These are phyloP conservation scores for Bremia lactucae DNA, from an alignment of 352 stramenopile species.

Conservation along the genomic window DNA sequence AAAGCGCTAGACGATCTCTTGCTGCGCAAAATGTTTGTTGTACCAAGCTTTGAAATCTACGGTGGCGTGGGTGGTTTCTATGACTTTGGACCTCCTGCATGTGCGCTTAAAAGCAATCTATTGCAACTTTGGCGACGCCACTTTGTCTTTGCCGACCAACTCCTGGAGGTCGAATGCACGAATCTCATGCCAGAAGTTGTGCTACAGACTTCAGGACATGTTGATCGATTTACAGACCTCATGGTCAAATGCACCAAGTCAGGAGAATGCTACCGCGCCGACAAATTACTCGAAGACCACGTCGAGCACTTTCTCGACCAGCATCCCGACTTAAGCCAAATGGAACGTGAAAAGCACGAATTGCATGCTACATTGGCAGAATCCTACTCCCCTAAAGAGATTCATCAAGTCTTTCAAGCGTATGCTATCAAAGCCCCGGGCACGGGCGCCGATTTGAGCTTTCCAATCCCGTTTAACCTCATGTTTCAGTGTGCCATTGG, in stretches of 20 bases:
- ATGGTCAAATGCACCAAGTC: conserved; percentile 98
- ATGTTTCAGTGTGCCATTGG: conserved; percentile 99
- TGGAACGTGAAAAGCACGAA: conserved; percentile 90
- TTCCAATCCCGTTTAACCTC: conserved; percentile 98
- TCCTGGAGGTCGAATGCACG: conserved; percentile 99
- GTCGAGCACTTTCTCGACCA: conserved; percentile 95
- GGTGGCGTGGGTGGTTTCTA: conserved; percentile 97
- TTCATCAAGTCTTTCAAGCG: conserved; percentile 89
- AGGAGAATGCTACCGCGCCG: conserved; percentile 97
- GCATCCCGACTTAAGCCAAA: conserved; percentile 57
- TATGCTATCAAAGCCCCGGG: conserved; percentile 92
- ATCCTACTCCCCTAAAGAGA: conserved; percentile 95
- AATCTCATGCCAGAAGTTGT: conserved; percentile 96
- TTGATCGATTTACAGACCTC: conserved; percentile 98
- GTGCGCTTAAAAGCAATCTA: conserved; percentile 94
- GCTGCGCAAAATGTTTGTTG: conserved; percentile 98
- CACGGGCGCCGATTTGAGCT: conserved; percentile 86
- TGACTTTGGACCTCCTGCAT: conserved; percentile 95
- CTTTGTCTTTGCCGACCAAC: conserved; percentile 97
- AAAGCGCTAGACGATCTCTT: conserved; percentile 95
- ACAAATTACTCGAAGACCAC: conserved; percentile 98
- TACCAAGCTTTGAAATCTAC: conserved; percentile 99
- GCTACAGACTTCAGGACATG: conserved; percentile 97
- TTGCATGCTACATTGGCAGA: conserved; percentile 93
- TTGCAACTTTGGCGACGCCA: conserved; percentile 94